These are phyloP conservation scores for Dioscorea alata DNA, from an alignment of 106 monocot genomes.

Conservation along the genomic window DNA sequence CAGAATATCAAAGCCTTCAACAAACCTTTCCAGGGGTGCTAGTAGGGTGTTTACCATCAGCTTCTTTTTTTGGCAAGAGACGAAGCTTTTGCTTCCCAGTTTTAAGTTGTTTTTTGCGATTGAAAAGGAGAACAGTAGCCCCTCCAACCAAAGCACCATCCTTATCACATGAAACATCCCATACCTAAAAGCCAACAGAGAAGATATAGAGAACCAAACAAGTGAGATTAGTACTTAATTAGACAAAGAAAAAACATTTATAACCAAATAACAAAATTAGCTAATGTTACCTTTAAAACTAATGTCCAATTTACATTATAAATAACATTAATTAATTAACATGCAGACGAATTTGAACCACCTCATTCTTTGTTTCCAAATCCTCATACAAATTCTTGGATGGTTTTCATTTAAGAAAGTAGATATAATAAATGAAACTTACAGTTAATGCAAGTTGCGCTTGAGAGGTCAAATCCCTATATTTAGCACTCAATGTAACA, in stretches of 20 bases:
- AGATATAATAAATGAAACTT: slow-evolving; percentile 11
- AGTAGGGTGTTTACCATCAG: slow-evolving; percentile 88
- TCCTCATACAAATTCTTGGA: no score
- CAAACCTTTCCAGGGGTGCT: slow-evolving; percentile 92
- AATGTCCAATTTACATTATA: no score
- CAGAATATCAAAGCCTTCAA: neutral
- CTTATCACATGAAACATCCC: slow-evolving; percentile 72
- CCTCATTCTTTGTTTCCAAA: no score
- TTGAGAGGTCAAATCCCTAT: slow-evolving; percentile 84
- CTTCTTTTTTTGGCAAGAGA: slow-evolving; percentile 68
- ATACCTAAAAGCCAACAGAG: slow-evolving; percentile 45
- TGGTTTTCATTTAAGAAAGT: neutral
- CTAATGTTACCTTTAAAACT: no score
- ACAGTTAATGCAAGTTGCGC: slow-evolving; percentile 88
- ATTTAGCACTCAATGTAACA: slow-evolving; percentile 81
- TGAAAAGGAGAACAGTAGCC: slow-evolving; percentile 83
- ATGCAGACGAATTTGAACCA: no score
- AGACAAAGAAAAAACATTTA: no score
- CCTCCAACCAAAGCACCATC: slow-evolving; percentile 64
- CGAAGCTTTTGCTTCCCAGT: slow-evolving; percentile 88
- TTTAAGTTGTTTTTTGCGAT: slow-evolving; percentile 81
- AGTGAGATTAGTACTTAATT: no score
- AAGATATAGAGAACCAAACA: no score
- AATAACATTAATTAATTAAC: no score
- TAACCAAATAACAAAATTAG: no score